Evolutionary conservation across 495 filamentous ascomycete species (phyloP).

Genomic region (Penicillium daleae): DNA sequence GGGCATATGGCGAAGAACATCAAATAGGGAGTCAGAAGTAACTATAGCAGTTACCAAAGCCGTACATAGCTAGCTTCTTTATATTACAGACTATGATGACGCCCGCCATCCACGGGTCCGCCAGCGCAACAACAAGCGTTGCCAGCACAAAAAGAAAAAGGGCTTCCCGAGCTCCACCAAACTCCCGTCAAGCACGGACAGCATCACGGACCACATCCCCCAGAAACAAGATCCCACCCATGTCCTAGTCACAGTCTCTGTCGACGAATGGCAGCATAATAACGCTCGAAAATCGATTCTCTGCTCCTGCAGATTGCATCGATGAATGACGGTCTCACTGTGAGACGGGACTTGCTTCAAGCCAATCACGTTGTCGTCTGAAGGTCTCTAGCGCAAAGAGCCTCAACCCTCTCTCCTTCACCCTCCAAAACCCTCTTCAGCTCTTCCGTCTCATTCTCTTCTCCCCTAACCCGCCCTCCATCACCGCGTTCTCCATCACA

Average conservation of each 20-base stretch:
- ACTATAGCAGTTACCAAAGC: too few species aligned
- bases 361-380: conserved; percentile 16
- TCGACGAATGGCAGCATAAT: conserved; percentile 1
- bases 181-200: conserved; percentile 33
- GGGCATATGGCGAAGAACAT: neutral
- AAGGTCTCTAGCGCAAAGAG: conserved; percentile 14
- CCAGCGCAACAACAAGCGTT: neutral
- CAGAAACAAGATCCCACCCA: conserved; percentile 20
- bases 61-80: neutral
- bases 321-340: conserved; percentile 16
- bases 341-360: conserved; percentile 5
- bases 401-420: conserved; percentile 10
- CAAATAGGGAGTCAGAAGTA: neutral
- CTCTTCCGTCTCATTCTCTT: conserved; percentile 10
- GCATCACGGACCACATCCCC: conserved; percentile 34
- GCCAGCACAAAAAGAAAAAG: neutral
- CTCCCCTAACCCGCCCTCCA: conserved; percentile 3
- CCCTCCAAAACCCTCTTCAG: conserved; percentile 13
- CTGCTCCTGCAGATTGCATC: conserved; percentile 13
- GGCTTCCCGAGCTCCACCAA: conserved; percentile 16
- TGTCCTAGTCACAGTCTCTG: conserved; percentile 1
- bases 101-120: neutral
- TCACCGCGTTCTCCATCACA: neutral
- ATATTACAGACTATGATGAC: neutral
- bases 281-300: conserved; percentile 9